Conservation (phyloP, 768 basidiomycete genomes). For the Macrolepiota albuminosa region DNA sequence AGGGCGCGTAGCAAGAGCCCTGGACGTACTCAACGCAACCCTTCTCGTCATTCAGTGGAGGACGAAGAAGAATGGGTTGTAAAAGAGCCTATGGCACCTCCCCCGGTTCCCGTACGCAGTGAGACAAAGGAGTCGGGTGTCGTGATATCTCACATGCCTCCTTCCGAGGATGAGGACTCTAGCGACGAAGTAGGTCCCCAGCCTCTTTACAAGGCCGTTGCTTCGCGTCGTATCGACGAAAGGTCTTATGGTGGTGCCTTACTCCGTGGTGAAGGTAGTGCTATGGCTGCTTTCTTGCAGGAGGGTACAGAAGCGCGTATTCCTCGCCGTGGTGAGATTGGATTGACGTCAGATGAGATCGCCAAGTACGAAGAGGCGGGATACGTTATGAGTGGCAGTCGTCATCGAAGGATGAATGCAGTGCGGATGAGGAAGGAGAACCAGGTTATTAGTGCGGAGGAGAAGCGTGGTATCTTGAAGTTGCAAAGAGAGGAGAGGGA, state of each 20-base stretch:
- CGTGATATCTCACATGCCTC: slow-evolving; percentile 18
- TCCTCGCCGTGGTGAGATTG: slow-evolving; percentile 98
- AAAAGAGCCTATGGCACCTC: slow-evolving; percentile 34
- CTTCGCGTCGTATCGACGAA: slow-evolving; percentile 57
- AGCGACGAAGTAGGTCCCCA: slow-evolving; percentile 74
- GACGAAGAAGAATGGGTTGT: slow-evolving; percentile 68
- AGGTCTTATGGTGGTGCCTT: slow-evolving; percentile 87
- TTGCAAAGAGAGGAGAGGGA: slow-evolving; percentile 92
- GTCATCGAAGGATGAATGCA: slow-evolving; percentile 97
- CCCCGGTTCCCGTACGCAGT: slow-evolving; percentile 13
- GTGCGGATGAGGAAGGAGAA: slow-evolving; percentile 99
- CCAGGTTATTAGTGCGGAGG: slow-evolving; percentile 98
- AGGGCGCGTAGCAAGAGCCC: slow-evolving; percentile 28
- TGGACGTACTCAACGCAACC: slow-evolving; percentile 25
- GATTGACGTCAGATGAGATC: slow-evolving; percentile 84
- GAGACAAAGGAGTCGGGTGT: slow-evolving; percentile 6
- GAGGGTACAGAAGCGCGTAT: slow-evolving; percentile 84
- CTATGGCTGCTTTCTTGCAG: slow-evolving; percentile 95
- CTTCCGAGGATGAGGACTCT: slow-evolving; percentile 36
- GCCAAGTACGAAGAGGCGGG: slow-evolving; percentile 84
- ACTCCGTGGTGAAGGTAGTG: slow-evolving; percentile 91
- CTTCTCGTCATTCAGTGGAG: slow-evolving; percentile 24
- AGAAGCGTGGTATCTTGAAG: slow-evolving; percentile 94
- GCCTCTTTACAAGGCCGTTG: slow-evolving; percentile 42
- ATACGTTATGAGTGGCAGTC: slow-evolving; percentile 96